These are phyloP conservation scores for Aspergillus ochraceoroseus DNA, from an alignment of 2,329 filamentous ascomycete genomes.

Conservation along the genomic window DNA sequence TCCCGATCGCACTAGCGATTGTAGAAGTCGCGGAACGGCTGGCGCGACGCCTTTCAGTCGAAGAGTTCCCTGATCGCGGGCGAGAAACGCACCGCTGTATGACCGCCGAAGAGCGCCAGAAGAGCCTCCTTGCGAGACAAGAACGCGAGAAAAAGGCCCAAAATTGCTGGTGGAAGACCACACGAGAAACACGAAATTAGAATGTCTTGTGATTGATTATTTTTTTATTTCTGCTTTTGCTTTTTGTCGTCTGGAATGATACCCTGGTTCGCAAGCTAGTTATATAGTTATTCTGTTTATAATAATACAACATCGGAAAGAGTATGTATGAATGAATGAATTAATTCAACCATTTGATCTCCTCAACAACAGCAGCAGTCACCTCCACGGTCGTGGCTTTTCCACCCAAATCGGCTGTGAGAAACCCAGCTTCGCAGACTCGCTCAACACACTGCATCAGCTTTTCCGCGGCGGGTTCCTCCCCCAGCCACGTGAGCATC, in stretches of 20 bases:
- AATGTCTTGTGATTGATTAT: too few relatives aligned
- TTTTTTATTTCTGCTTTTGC: too few relatives aligned
- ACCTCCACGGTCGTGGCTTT: conserved; percentile 54
- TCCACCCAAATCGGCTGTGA: conserved; percentile 59
- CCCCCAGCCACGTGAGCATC: conserved; percentile 62
- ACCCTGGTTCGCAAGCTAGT: too few relatives aligned
- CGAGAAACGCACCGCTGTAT: conserved; percentile 6
- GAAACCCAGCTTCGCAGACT: conserved; percentile 52
- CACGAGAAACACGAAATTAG: too few relatives aligned
- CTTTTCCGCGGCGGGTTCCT: conserved; percentile 52
- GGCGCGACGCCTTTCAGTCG: conserved; percentile 1
- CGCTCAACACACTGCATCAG: conserved; percentile 59
- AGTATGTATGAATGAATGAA: neutral
- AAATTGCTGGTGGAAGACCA: conserved; percentile 4
- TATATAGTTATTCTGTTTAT: too few relatives aligned
- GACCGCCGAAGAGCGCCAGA: conserved; percentile 5
- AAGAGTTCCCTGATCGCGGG: conserved; percentile 11
- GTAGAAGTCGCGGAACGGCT: conserved; percentile 12
- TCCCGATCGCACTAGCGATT: conserved; percentile 12
- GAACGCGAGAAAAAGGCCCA: conserved; percentile 4
- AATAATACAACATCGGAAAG: neutral
- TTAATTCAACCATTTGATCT: conserved; percentile 46
- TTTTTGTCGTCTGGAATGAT: too few relatives aligned
- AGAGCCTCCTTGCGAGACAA: conserved; percentile 1
- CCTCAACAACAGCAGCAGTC: conserved; percentile 53